Percentiles rank a stretch among this genome's conserved stretches.
Conservation (phyloP, 2,329 filamentous ascomycete species). For the Capronia americana region DNA sequence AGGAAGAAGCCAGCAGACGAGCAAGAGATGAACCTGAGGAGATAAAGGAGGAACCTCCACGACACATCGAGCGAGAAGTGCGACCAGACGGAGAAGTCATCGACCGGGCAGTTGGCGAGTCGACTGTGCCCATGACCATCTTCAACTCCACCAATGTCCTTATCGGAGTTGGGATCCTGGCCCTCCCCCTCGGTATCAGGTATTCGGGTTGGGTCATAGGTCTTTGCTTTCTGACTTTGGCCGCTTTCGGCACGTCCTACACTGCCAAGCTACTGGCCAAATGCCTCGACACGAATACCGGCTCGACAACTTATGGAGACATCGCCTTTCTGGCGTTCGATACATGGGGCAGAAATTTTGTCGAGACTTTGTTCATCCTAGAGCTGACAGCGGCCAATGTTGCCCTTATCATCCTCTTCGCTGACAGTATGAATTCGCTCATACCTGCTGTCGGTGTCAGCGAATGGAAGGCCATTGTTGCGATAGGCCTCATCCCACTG, state of each 20-base stretch:
- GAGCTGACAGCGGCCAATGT: slow-evolving; percentile 89
- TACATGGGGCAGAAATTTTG: slow-evolving; percentile 76
- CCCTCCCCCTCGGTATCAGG: slow-evolving; percentile 83
- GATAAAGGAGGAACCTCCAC: slow-evolving; percentile 35
- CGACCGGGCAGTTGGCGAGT: slow-evolving; percentile 85
- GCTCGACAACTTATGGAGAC: slow-evolving; percentile 91
- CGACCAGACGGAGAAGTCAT: slow-evolving; percentile 70
- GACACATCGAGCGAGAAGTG: slow-evolving; percentile 34
- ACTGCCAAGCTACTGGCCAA: slow-evolving; percentile 84
- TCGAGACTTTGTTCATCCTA: slow-evolving; percentile 83
- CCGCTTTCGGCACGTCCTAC: slow-evolving; percentile 79
- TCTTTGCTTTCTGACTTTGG: slow-evolving; percentile 73
- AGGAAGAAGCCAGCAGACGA: slow-evolving; percentile 53
- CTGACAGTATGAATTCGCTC: slow-evolving; percentile 81
- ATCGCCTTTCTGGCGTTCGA: slow-evolving; percentile 91
- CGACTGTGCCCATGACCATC: slow-evolving; percentile 92
- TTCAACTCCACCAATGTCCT: slow-evolving; percentile 96
- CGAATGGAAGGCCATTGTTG: slow-evolving; percentile 85
- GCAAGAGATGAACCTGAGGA: slow-evolving; percentile 39
- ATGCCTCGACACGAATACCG: slow-evolving; percentile 84
- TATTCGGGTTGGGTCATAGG: slow-evolving; percentile 90
- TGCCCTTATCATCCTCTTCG: slow-evolving; percentile 88
- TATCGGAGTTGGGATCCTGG: slow-evolving; percentile 87
- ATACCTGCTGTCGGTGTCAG: slow-evolving; percentile 72
- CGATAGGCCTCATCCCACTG: slow-evolving; percentile 77